Percentiles rank a stretch among this genome's conserved stretches.
phyloP scores from a whole-genome alignment of 139 green algal species.

The Ettlia oleoabundans region DNA sequence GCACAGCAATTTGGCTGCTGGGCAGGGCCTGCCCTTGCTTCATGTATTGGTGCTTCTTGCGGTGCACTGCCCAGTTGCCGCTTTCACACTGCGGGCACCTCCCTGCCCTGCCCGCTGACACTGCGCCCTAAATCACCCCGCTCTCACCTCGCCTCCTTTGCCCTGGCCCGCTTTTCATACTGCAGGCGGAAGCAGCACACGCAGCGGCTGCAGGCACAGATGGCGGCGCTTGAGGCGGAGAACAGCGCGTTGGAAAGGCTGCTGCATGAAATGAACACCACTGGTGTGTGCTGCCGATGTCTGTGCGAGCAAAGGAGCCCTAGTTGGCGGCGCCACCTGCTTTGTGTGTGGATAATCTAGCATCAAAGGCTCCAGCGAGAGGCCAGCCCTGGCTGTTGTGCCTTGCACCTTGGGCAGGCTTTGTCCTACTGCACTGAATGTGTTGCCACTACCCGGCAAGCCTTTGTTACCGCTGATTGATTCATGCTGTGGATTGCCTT shows the following conservation, averaged over 20 bases:
- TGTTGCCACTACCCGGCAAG: too few species aligned
- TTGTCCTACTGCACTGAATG: background rate
- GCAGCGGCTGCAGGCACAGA: background rate
- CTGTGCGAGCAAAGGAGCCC: too few species aligned
- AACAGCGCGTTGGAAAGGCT: constrained; percentile 31
- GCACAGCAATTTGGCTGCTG: too few species aligned
- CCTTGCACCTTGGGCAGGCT: background rate
- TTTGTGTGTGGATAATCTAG: too few species aligned
- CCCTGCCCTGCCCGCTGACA: background rate
- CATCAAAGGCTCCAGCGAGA: too few species aligned
- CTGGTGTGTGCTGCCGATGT: background rate
- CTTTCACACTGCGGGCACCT: too few species aligned
- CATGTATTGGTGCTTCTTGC: background rate
- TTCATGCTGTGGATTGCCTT: background rate
- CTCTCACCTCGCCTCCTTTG: too few species aligned
- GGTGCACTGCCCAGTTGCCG: too few species aligned
- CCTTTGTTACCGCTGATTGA: too few species aligned
- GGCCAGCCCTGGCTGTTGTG: too few species aligned
- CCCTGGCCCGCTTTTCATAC: background rate
- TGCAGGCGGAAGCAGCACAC: constrained; percentile 26
- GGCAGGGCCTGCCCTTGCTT: background rate
- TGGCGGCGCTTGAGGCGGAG: constrained; percentile 16
- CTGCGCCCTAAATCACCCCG: background rate
- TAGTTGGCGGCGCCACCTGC: too few species aligned
- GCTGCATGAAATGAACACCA: constrained; percentile 9